Evolutionary conservation across 2,329 filamentous ascomycete genomes (phyloP).

Genomic region (Sodiomyces alkalinus): DNA sequence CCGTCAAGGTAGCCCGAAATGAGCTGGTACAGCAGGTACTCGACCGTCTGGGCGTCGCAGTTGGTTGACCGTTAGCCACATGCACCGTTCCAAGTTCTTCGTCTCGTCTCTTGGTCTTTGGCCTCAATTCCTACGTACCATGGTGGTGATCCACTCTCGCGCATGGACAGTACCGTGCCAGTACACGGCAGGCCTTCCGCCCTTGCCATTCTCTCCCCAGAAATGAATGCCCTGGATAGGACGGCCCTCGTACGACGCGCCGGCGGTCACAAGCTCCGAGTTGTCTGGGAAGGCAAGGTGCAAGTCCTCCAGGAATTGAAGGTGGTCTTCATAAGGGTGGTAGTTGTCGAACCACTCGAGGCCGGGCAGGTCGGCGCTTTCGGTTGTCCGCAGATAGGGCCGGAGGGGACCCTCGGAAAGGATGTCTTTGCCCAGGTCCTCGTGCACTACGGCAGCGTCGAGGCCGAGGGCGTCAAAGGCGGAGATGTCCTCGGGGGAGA

Average conservation of each 20-base stretch:
- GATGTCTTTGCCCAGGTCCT: conserved; percentile 11
- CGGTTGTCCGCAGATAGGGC: conserved; percentile 1
- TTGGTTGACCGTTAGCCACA: neutral
- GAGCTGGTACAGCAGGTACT: conserved; percentile 36
- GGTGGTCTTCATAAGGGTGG: conserved; percentile 34
- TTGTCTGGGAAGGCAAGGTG: conserved; percentile 24
- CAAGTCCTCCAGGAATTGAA: conserved; percentile 30
- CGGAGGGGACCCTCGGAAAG: conserved; percentile 8
- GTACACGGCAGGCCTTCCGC: conserved; percentile 34
- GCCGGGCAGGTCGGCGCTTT: conserved; percentile 11
- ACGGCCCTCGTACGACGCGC: conserved; percentile 29
- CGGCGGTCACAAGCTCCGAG: conserved; percentile 32
- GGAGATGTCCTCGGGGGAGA: conserved; percentile 10
- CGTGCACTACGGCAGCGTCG: conserved; percentile 8
- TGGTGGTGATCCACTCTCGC: conserved; percentile 43
- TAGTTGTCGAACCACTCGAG: conserved; percentile 36
- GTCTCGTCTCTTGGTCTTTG: rapidly evolving
- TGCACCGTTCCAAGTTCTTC: no score
- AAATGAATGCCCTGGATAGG: conserved; percentile 48
- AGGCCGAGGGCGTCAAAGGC: conserved; percentile 12
- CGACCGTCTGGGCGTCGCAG: conserved; percentile 21
- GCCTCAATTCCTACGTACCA: conserved; percentile 12
- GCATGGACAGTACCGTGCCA: conserved; percentile 44
- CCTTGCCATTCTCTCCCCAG: conserved; percentile 28
- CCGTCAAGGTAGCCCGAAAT: conserved; percentile 27